Evolutionary conservation across 805 yeast genomes (phyloP).

Genomic region (Saccharomycopsis sp.): DNA sequence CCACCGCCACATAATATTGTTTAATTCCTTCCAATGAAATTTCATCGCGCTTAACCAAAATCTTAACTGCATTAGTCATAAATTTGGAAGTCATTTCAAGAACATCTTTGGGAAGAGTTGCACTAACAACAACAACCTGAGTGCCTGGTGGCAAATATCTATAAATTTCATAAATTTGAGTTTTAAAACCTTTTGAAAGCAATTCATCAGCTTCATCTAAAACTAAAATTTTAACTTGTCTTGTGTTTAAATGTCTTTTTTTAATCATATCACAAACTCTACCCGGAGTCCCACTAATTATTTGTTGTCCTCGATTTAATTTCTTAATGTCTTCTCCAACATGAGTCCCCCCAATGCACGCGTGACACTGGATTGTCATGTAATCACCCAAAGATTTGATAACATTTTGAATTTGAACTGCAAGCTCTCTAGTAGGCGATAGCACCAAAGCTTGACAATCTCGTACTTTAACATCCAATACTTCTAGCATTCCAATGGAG

Average conservation of each 20-base stretch:
- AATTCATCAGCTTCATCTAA: constrained; percentile 97
- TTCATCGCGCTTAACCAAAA: constrained; percentile 90
- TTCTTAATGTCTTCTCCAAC: constrained; percentile 75
- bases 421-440: constrained; percentile 96
- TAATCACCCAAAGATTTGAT: constrained; percentile 81
- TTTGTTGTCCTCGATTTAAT: constrained; percentile 72
- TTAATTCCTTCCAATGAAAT: constrained; percentile 90
- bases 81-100: constrained; percentile 87
- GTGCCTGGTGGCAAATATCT: constrained; percentile 73
- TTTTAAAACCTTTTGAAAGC: constrained; percentile 88
- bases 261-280: constrained; percentile 88
- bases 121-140: constrained; percentile 92
- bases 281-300: constrained; percentile 97
- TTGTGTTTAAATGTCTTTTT: constrained; percentile 66
- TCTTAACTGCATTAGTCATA: constrained; percentile 89
- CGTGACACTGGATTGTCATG: constrained; percentile 79
- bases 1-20: constrained; percentile 87
- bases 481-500: constrained; percentile 88
- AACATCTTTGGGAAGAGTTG: constrained; percentile 89
- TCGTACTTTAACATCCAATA: constrained; percentile 62
- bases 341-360: constrained; percentile 90
- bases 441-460: constrained; percentile 85
- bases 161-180: constrained; percentile 90
- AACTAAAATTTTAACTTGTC: constrained; percentile 78
- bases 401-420: constrained; percentile 86